Evolutionary conservation across 192 early-diverging fungal genomes (phyloP), one percentile per base, ranked within the genome.

Genomic region (Backusella westeae): DNA sequence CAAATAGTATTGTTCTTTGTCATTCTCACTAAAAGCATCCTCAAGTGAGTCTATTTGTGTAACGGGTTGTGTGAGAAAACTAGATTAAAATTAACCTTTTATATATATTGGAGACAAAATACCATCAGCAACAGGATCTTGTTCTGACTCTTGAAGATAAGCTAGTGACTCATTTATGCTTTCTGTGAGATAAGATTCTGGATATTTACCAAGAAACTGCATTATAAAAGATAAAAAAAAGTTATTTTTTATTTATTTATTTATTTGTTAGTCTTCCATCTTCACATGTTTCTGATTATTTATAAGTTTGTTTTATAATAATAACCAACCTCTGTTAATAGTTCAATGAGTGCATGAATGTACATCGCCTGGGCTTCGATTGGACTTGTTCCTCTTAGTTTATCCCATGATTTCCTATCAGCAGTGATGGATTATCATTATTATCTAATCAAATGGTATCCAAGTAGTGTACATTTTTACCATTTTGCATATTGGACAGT

Each of bases 371-470:
- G 72, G 1, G 80, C 76, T 32, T 77, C 70, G 42, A 71, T 52
- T 63, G 76, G 67, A 39, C 71, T 69, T 46, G 72, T 29, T 29
- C 71, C 72, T 74, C 59, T 38, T 34, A 78, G 42, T 9, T 69
- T 68, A 39, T 77, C 68, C 80, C 80, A 81, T 29, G 80, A 68
- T 67, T 81, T 77, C 78, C 78, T 80, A 76, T 26, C 26, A 32
- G 38, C 38, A 39, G 38, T 39, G 8, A 39, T 3, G 38, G 12
- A 39, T 39, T 9, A 44, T 39, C 2, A 8, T 21, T 14, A 44
- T 14, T 19, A 26, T 15, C 15, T 23, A 66, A 21, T 8, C n/a
- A 14, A 67, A 67, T 66, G 38, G 10, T 10, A 32, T 38, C 6
- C 9, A 38, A 38, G 32, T 32, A 10, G 8, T 38, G 38, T 38